Conservation (phyloP, 2,329 filamentous ascomycete species). For the Microdochium nivale region DNA sequence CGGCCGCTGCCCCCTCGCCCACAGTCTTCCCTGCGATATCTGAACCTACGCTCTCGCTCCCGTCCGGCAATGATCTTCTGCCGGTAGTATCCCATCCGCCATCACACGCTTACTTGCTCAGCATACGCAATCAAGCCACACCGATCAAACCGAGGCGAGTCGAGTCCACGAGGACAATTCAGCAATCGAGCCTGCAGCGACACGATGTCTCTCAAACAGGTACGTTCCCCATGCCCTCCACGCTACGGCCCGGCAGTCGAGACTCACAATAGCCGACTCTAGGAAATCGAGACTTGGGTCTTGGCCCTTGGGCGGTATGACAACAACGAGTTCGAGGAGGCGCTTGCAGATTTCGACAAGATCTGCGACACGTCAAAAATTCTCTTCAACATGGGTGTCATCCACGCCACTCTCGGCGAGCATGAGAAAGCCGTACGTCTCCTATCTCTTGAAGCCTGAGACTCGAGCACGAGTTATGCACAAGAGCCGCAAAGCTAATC, state of each 20-base stretch:
- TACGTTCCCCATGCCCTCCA: slow-evolving; percentile 5
- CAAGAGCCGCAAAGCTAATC: background rate
- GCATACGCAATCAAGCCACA: background rate
- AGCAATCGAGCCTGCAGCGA: slow-evolving; percentile 4
- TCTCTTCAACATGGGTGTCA: slow-evolving; percentile 95
- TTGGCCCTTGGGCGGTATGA: slow-evolving; percentile 85
- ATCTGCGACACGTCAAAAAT: slow-evolving; percentile 98
- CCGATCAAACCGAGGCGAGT: background rate
- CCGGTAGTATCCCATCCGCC: background rate
- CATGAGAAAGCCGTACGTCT: slow-evolving; percentile 83
- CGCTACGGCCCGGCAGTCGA: background rate
- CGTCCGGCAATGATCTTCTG: background rate
- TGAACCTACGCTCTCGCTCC: background rate
- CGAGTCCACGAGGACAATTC: background rate
- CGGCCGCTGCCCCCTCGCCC: background rate
- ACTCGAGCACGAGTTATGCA: background rate
- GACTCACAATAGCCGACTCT: slow-evolving; percentile 5
- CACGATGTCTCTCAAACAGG: slow-evolving; percentile 24
- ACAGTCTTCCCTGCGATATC: background rate
- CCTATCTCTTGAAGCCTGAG: background rate
- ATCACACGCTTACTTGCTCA: background rate
- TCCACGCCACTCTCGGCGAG: slow-evolving; percentile 91
- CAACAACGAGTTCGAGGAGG: slow-evolving; percentile 93
- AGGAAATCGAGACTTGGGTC: slow-evolving; percentile 99
- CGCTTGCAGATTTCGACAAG: slow-evolving; percentile 71